These are phyloP conservation scores for Sporothrix dimorphospora DNA, from an alignment of 2,329 filamentous ascomycete genomes.

Conservation along the genomic window DNA sequence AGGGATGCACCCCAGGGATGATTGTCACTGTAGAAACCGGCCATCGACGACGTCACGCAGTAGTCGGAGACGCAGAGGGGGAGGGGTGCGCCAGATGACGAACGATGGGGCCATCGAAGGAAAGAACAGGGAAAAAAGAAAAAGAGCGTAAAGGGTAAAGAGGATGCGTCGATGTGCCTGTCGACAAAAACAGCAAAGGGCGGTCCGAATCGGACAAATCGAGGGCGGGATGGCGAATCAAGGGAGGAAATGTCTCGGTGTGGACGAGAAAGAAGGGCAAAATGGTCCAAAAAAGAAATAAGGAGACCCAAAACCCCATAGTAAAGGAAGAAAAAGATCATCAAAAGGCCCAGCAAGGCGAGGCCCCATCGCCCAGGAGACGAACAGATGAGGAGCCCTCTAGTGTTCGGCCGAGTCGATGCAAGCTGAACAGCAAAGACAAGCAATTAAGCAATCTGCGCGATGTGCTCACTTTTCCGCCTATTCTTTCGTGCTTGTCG, in stretches of 20 bases:
- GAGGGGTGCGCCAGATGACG: slow-evolving; percentile 4
- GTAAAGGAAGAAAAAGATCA: neutral
- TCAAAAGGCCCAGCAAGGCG: slow-evolving; percentile 11
- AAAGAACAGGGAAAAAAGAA: neutral
- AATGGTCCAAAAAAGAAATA: neutral
- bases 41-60: slow-evolving; percentile 20
- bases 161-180: slow-evolving; percentile 1
- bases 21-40: slow-evolving; percentile 19
- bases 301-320: neutral
- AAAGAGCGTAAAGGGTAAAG: neutral
- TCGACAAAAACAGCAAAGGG: slow-evolving; percentile 15
- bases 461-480: neutral
- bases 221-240: slow-evolving; percentile 6
- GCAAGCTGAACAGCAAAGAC: slow-evolving; percentile 15
- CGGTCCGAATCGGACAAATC: slow-evolving; percentile 16
- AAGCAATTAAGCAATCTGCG: neutral
- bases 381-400: neutral
- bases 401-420: slow-evolving; percentile 12
- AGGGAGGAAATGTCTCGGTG: slow-evolving; percentile 22
- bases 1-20: slow-evolving; percentile 4
- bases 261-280: neutral
- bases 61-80: neutral
- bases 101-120: slow-evolving; percentile 6
- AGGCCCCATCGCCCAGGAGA: slow-evolving; percentile 13
- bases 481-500: neutral